Percentiles rank a stretch among this genome's conserved stretches.
Conservation (phyloP, 441 rosid genomes). For the Erysimum cheiri region DNA sequence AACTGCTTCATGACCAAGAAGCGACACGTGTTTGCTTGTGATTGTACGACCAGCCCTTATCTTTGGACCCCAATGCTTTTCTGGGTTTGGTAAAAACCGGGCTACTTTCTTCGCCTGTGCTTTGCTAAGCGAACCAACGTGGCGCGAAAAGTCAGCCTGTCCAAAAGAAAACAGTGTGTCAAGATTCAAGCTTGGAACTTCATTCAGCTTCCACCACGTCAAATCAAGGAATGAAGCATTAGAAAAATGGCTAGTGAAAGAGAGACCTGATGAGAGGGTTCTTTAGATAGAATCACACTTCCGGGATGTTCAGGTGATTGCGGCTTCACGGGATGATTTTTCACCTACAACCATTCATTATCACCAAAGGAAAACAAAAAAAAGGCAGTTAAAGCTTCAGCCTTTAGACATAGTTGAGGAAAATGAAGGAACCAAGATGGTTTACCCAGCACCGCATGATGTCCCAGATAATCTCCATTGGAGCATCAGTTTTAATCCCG, state of each 20-base stretch:
- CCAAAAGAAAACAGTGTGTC: slow-evolving; percentile 16
- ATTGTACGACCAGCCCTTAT: slow-evolving; percentile 92
- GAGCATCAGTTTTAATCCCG: slow-evolving; percentile 94
- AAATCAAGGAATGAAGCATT: slow-evolving; percentile 1
- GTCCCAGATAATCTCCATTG: slow-evolving; percentile 97
- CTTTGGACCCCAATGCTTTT: slow-evolving; percentile 99
- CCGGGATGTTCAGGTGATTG: slow-evolving; percentile 85
- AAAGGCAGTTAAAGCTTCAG: slow-evolving; percentile 4
- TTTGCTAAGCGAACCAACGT: slow-evolving; percentile 89
- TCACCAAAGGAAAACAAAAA: not conserved
- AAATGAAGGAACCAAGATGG: not conserved
- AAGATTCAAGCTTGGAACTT: slow-evolving; percentile 3
- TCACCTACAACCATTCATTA: slow-evolving; percentile 57
- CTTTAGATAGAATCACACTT: slow-evolving; percentile 88
- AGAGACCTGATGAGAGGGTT: slow-evolving; percentile 79
- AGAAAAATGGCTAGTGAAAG: not conserved
- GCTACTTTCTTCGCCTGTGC: slow-evolving; percentile 92
- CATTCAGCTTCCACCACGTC: slow-evolving; percentile 15
- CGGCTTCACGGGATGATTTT: slow-evolving; percentile 91
- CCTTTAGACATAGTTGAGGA: slow-evolving; percentile 1
- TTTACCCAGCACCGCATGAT: slow-evolving; percentile 99
- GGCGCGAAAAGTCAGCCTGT: slow-evolving; percentile 92
- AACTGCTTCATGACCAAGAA: slow-evolving; percentile 87
- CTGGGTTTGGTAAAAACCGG: slow-evolving; percentile 93
- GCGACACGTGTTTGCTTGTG: slow-evolving; percentile 91